Evolutionary conservation across 495 filamentous ascomycete genomes (phyloP).

Genomic region (Penicilliopsis zonata): DNA sequence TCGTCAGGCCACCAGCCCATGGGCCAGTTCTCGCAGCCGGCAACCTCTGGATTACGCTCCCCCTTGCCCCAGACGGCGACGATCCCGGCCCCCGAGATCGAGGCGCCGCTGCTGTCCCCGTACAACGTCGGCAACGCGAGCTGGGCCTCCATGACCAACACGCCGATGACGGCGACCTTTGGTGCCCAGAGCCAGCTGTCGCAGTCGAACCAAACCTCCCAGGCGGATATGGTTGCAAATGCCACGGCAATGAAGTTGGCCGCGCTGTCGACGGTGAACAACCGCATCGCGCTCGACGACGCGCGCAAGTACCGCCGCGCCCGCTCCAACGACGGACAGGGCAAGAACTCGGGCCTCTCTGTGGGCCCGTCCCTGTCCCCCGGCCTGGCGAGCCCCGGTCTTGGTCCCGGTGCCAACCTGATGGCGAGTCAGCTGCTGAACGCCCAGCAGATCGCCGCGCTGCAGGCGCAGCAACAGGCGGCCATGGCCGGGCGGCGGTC

Average conservation of each 20-base stretch:
- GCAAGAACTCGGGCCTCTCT: conserved; percentile 27
- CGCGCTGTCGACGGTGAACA: conserved; percentile 93
- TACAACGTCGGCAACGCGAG: conserved; percentile 76
- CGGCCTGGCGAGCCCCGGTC: conserved; percentile 35
- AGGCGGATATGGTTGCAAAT: conserved; percentile 97
- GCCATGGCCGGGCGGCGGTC: conserved; percentile 71
- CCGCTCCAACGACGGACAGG: conserved; percentile 76
- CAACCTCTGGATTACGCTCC: conserved; percentile 70
- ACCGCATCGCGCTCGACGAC: conserved; percentile 93
- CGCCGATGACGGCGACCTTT: conserved; percentile 87
- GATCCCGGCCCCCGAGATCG: conserved; percentile 63
- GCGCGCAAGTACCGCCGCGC: conserved; percentile 87
- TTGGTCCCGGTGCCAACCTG: conserved; percentile 56
- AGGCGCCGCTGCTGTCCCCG: conserved; percentile 79
- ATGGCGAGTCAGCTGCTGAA: conserved; percentile 79
- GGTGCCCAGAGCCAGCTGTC: too few relatives aligned
- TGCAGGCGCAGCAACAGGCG: conserved; percentile 75
- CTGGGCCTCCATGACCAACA: conserved; percentile 98
- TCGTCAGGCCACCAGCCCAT: conserved; percentile 81
- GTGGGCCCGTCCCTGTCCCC: conserved; percentile 35
- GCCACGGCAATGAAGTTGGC: conserved; percentile 98
- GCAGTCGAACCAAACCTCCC: conserved; percentile 40
- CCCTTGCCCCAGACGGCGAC: conserved; percentile 77
- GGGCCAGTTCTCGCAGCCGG: conserved; percentile 90
- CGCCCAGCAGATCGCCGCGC: conserved; percentile 72